Evolutionary conservation across 108 stramenopile genomes (phyloP).

Genomic region (Cyclotella cryptica): DNA sequence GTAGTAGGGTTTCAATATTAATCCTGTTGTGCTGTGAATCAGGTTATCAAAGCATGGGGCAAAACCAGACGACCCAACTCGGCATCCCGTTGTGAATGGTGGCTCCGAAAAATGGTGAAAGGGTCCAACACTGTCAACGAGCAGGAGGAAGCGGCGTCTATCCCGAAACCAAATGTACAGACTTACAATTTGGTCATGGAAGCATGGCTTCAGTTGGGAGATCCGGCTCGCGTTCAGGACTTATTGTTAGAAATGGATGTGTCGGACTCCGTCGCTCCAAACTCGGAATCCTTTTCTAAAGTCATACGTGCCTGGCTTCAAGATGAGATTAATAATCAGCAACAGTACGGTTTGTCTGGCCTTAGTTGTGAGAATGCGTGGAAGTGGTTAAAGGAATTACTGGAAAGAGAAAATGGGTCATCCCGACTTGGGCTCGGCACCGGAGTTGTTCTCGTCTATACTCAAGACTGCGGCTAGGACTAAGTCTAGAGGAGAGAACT

Average conservation of each 20-base stretch:
- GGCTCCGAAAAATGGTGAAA: slow-evolving; percentile 72
- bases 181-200: slow-evolving; percentile 80
- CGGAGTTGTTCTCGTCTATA: slow-evolving; percentile 59
- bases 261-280: slow-evolving; percentile 59
- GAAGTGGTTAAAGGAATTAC: slow-evolving; percentile 65
- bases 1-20: not conserved
- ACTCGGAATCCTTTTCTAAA: slow-evolving; percentile 70
- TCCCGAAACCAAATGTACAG: slow-evolving; percentile 45
- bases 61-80: slow-evolving; percentile 57
- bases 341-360: slow-evolving; percentile 37
- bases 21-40: not conserved
- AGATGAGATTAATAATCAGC: slow-evolving; percentile 37
- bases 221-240: slow-evolving; percentile 67
- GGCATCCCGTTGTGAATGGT: slow-evolving; percentile 69
- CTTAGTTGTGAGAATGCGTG: slow-evolving; percentile 56
- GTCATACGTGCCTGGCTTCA: slow-evolving; percentile 81
- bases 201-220: slow-evolving; percentile 47
- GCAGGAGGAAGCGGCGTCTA: slow-evolving; percentile 10
- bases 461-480: slow-evolving; percentile 54
- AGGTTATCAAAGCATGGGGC: slow-evolving; percentile 78
- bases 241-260: slow-evolving; percentile 68
- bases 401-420: slow-evolving; percentile 57
- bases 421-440: slow-evolving; percentile 43
- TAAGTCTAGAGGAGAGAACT: slow-evolving; percentile 36
- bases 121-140: slow-evolving; percentile 35